Evolutionary conservation across 306 rosid species (phyloP), one percentile per base, ranked within the genome.

Genomic region (Fagus crenata): DNA sequence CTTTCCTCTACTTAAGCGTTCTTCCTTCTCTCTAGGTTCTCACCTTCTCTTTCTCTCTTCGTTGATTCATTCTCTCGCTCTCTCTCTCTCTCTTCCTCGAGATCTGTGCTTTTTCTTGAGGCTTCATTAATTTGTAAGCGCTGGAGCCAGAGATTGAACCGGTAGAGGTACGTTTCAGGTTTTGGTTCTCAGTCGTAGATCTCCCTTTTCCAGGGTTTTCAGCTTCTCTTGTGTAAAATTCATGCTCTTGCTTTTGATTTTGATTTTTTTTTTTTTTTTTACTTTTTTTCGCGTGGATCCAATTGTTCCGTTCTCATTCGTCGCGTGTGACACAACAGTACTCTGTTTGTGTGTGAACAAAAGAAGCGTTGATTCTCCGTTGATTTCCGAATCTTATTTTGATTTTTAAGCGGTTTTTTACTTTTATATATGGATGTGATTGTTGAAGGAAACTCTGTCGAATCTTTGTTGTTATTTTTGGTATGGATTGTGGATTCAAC

Each of bases 1-100:
- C 56, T 71, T 74, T 79, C 76, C 84, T 82, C 88, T 81, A 75
- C 87, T 73, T 86, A 83, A 83, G 81, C 84, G 39, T 75, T 58
- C 33, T 55, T 53, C 43, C 39, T 46, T 49, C 8, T 37, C 31
- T 5, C 39, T 43, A 63, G 68, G 82, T 71, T 70, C 75, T 49
- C 79, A 4, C 61, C 14, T 17, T 63, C 60, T 42, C 49, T 54
- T 69, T 56, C 54, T 36, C 14, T 1, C 32, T 0, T 46, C 43
- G 5, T 40, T 77, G 12, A 15, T 35, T 32, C 72, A 4, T 6
- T 6, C 32, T 53, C 5, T 1, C 65, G 33, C 53, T 54, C 7
- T 5, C 53, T 36, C 76, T 54, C 49, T 28, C 4, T 22, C 7
- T 35, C 17, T 28, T 32, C 61, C 51, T 86, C 64, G 85, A 88